Conservation (phyloP, 768 basidiomycete species). For the Sarcodon sp. region DNA sequence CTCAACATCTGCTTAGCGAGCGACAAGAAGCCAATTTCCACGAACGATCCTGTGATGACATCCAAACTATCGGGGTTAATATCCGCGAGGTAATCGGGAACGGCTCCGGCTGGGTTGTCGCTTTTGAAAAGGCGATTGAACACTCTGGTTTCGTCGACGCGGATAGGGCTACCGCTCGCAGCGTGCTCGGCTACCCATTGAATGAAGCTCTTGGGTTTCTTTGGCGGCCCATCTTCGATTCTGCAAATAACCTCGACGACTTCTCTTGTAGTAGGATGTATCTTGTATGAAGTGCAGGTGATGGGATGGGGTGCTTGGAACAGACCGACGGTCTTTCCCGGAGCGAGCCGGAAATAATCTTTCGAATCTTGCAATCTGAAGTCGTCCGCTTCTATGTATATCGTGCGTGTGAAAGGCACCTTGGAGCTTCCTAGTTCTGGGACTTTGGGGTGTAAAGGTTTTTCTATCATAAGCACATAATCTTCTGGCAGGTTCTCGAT, state of each 20-base stretch:
- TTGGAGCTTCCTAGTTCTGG: constrained; percentile 72
- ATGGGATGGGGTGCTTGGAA: constrained; percentile 90
- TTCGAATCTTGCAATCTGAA: constrained; percentile 85
- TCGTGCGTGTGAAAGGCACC: constrained; percentile 75
- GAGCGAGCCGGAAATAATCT: constrained; percentile 96
- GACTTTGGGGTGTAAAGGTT: constrained; percentile 89
- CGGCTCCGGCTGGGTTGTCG: constrained; percentile 63
- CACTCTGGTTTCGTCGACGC: constrained; percentile 79
- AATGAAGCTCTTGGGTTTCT: constrained; percentile 88
- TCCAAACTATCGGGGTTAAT: constrained; percentile 76
- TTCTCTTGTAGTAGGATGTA: constrained; percentile 55
- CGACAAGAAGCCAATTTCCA: constrained; percentile 84
- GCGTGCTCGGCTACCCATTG: constrained; percentile 93
- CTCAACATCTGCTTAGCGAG: constrained; percentile 56
- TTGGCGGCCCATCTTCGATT: constrained; percentile 48
- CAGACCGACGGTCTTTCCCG: constrained; percentile 93
- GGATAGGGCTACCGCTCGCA: constrained; percentile 68
- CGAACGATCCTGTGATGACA: constrained; percentile 65
- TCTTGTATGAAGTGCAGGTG: constrained; percentile 84
- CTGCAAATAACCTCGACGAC: constrained; percentile 72
- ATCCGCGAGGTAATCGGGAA: constrained; percentile 72
- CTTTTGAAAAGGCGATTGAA: constrained; percentile 93
- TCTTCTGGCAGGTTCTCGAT: constrained; percentile 88
- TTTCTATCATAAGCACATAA: constrained; percentile 72
- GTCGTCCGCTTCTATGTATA: constrained; percentile 91